Evolutionary conservation across 140 eudicot species (phyloP).

Genomic region (Cichorium intybus): DNA sequence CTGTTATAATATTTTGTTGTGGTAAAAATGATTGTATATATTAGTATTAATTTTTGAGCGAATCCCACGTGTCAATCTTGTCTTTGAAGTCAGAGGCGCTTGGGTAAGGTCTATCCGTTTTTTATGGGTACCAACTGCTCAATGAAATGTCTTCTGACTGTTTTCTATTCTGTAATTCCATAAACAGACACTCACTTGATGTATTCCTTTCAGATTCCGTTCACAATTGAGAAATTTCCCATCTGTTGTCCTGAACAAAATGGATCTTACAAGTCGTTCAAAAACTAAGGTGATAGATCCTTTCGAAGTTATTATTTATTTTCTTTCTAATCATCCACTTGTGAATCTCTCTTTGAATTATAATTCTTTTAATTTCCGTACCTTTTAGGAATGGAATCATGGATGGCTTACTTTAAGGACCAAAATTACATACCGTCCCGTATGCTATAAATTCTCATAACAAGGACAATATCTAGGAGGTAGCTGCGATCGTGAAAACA

Average conservation of each 20-base stretch:
- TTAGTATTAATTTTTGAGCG: constrained; percentile 53
- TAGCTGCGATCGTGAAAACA: constrained; percentile 21
- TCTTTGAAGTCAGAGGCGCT: constrained; percentile 84
- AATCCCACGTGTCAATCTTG: constrained; percentile 68
- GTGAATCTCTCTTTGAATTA: too few relatives aligned
- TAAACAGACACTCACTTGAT: neutral
- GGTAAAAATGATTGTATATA: too few relatives aligned
- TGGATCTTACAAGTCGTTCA: constrained; percentile 69
- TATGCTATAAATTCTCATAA: constrained; percentile 79
- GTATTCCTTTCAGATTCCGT: constrained; percentile 52
- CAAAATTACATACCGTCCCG: constrained; percentile 27
- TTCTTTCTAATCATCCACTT: too few relatives aligned
- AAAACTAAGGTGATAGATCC: constrained; percentile 55
- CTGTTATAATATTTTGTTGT: too few relatives aligned
- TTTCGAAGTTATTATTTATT: neutral
- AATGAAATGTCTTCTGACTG: constrained; percentile 56
- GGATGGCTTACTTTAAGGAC: constrained; percentile 50
- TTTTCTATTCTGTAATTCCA: too few relatives aligned
- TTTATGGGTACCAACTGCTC: constrained; percentile 32
- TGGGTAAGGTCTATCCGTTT: constrained; percentile 39
- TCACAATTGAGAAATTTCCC: constrained; percentile 34
- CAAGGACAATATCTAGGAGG: constrained; percentile 70
- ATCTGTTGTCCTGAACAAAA: constrained; percentile 62
- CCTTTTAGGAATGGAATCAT: constrained; percentile 70
- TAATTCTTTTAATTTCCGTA: too few relatives aligned